phyloP scores from a whole-genome alignment of 306 rosid genomes.

The Oemleria cerasiformis region DNA sequence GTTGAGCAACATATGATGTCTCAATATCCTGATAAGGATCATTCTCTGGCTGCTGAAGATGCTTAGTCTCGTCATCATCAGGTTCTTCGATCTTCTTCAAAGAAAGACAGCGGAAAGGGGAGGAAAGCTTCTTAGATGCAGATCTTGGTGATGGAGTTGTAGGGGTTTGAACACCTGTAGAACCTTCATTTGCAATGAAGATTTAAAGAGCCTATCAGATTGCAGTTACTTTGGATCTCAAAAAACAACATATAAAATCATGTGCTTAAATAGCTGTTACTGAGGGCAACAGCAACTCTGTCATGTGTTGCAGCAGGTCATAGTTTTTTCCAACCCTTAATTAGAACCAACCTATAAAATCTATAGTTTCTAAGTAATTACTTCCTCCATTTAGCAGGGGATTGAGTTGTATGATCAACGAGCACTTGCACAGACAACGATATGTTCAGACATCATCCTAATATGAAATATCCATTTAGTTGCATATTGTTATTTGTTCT shows the following conservation, averaged over 20 bases:
- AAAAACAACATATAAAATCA: background rate
- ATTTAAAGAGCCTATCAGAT: slow-evolving; percentile 15
- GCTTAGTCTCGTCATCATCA: slow-evolving; percentile 69
- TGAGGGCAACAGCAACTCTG: background rate
- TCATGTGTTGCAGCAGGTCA: no score
- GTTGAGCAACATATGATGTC: slow-evolving; percentile 88
- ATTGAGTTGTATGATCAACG: no score
- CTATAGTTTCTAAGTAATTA: no score
- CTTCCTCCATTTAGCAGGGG: no score
- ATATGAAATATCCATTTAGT: no score
- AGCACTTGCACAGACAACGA: no score
- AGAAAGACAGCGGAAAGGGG: slow-evolving; percentile 91
- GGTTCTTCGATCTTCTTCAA: slow-evolving; percentile 77
- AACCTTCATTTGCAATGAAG: slow-evolving; percentile 12
- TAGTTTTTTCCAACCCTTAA: no score
- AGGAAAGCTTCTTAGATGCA: slow-evolving; percentile 73
- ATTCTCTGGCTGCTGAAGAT: slow-evolving; percentile 60
- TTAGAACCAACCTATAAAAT: no score
- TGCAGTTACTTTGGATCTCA: background rate
- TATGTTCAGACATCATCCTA: no score
- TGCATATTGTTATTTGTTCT: no score
- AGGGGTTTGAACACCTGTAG: slow-evolving; percentile 49
- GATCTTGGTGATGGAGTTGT: slow-evolving; percentile 73
- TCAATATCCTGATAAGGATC: slow-evolving; percentile 70
- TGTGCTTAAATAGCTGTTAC: background rate